Evolutionary conservation across 305 asterid genomes (phyloP).

Genomic region (Plantago rigida): DNA sequence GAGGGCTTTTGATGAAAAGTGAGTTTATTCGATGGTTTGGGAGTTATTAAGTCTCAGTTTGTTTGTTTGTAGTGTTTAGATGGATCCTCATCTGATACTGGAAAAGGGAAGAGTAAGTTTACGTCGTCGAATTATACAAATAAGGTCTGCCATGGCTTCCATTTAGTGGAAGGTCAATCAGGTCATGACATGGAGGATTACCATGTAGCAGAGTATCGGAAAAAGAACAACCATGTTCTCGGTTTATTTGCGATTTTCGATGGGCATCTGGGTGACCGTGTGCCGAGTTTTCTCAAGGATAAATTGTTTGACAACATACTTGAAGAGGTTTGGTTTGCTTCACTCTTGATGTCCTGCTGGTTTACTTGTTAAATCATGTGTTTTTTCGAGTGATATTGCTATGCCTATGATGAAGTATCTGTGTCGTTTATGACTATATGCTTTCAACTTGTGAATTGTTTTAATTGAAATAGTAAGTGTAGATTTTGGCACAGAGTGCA

Average conservation of each 20-base stretch:
- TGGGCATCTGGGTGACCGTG: constrained; percentile 78
- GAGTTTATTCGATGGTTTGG: not conserved
- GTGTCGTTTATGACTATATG: not conserved
- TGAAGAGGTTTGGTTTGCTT: constrained; percentile 42
- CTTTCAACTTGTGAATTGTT: no score
- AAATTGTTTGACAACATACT: constrained; percentile 71
- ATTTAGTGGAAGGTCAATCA: constrained; percentile 68
- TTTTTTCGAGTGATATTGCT: not conserved
- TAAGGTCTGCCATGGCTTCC: constrained; percentile 56
- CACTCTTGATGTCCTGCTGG: constrained; percentile 5
- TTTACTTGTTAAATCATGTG: constrained; percentile 1
- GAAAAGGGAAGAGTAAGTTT: constrained; percentile 60
- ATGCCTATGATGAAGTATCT: not conserved
- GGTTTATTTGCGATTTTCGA: constrained; percentile 82
- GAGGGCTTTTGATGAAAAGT: constrained; percentile 1
- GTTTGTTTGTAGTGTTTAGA: constrained; percentile 27
- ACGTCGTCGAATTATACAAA: constrained; percentile 32
- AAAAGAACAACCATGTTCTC: constrained; percentile 46
- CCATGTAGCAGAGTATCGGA: constrained; percentile 68
- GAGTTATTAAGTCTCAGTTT: constrained; percentile 29
- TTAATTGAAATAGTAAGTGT: no score
- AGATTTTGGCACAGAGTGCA: no score
- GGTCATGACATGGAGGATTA: constrained; percentile 88
- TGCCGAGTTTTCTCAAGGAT: constrained; percentile 62
- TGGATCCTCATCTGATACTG: constrained; percentile 56